Conservation (phyloP, 805 yeast genomes). For the Wickerhamiella azyma region DNA sequence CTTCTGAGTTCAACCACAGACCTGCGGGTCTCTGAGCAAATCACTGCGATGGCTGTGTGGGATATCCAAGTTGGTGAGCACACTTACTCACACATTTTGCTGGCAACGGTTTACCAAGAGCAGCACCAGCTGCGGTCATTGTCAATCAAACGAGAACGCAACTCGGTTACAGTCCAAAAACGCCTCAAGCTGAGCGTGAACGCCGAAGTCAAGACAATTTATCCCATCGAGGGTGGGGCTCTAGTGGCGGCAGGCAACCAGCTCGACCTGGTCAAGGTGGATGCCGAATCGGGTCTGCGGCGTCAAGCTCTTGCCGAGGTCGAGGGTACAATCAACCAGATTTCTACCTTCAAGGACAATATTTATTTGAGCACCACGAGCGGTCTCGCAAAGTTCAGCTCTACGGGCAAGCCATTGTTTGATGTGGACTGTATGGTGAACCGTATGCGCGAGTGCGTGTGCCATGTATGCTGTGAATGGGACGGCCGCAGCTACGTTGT, state of each 20-base stretch:
- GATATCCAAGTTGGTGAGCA: neutral
- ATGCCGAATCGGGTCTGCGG: neutral
- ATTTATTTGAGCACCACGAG: neutral
- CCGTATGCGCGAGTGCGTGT: conserved; percentile 3
- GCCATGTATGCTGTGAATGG: neutral
- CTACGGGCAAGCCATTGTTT: neutral
- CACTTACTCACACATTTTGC: neutral
- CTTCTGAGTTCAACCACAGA: neutral
- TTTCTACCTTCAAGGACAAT: neutral
- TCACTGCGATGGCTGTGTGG: conserved; percentile 1
- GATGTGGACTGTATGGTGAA: neutral
- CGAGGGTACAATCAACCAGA: neutral
- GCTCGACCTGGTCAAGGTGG: neutral
- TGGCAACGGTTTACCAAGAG: neutral
- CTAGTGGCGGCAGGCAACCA: neutral
- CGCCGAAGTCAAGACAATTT: neutral
- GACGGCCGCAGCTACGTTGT: neutral
- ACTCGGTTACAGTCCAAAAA: neutral
- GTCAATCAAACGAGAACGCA: conserved; percentile 3
- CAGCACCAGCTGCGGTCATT: neutral
- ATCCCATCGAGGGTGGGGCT: neutral
- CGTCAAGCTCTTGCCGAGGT: neutral
- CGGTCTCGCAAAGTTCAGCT: neutral
- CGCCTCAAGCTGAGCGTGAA: neutral
- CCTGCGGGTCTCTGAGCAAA: neutral